Base-by-base conservation (phyloP, 164 flowering plant species). In the Liriodendron chinense region DNA sequence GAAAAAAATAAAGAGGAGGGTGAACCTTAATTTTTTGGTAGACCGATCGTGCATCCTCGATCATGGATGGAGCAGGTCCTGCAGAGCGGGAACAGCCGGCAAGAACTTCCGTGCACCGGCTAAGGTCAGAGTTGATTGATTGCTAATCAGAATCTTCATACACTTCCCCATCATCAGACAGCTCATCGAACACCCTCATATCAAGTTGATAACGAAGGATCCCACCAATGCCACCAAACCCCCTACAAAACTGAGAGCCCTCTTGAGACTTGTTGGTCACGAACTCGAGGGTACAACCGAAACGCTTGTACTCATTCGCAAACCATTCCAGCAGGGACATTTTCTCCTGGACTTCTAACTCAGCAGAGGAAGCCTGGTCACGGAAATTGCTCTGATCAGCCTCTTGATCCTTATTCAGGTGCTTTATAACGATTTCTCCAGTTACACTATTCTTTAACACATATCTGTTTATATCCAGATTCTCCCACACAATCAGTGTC, bases 191-290 rank as follows among this genome's bases (percentile, higher is more conserved):
- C 22, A 70, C 65, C 76, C 76, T 74, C 57, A 64, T 65, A 50
- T 74, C 76, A 23, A 74, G 76, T 70, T 74, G 76, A 50, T 74
- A 74, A 18, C 76, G 76, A 65, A 74, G 76, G 47, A 74, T 74
- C 2, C 76, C 76, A 23, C 76, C 76, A 49, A 74, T 74, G 47
- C 76, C 76, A 65, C 76, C 76, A 48, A 74, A 74, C 34, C 76
- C 76, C 65, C 76, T 43, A 74, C 76, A 74, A 22, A 74, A 74
- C 76, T 74, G 76, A 49, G 76, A 74, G 1, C 76, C 76, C 68
- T 74, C 76, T 65, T 74, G 76, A 47, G 76, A 74, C 34, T 74
- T 74, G 47, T 74, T 74, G n/a, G 76, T 74, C 8, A 74, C 76
- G 48, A 74, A 74, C 76, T 74, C 76, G 2, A 74, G 65, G 28